phyloP scores from a whole-genome alignment of 2,329 filamentous ascomycete species.

The Amauroascus verrucosus region DNA sequence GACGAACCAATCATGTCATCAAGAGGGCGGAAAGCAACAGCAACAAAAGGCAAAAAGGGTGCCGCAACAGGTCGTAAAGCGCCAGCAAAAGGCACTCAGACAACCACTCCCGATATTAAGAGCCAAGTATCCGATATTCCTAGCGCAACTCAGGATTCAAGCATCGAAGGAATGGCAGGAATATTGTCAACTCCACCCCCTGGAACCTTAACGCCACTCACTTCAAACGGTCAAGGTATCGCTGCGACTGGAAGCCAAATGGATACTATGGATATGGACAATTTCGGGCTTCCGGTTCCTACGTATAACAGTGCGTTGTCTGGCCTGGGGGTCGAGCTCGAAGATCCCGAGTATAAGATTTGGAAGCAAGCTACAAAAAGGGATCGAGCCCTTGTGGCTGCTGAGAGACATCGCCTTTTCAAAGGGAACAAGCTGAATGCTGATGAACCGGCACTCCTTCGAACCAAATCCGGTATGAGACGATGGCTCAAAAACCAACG shows the following conservation, averaged over 20 bases:
- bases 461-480: constrained; percentile 80
- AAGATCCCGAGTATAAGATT: constrained; percentile 84
- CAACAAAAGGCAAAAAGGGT: constrained; percentile 65
- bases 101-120: constrained; percentile 55
- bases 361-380: constrained; percentile 99
- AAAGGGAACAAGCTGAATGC: constrained; percentile 71
- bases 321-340: constrained; percentile 67
- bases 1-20: constrained; percentile 98
- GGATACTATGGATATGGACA: constrained; percentile 82
- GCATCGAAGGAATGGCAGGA: constrained; percentile 64
- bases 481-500: constrained; percentile 73
- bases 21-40: constrained; percentile 75
- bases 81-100: constrained; percentile 55
- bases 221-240: constrained; percentile 56
- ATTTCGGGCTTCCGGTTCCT: constrained; percentile 53
- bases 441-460: constrained; percentile 77
- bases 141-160: constrained; percentile 61
- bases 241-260: constrained; percentile 55
- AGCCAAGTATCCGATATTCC: constrained; percentile 43
- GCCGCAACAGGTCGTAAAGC: constrained; percentile 53
- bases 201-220: constrained; percentile 66
- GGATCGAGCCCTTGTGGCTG: constrained; percentile 74
- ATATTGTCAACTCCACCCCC: constrained; percentile 75
- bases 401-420: constrained; percentile 78
- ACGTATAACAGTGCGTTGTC: constrained; percentile 56